phyloP scores from a whole-genome alignment of 345 rosid species.

The Euphorbia peplus region DNA sequence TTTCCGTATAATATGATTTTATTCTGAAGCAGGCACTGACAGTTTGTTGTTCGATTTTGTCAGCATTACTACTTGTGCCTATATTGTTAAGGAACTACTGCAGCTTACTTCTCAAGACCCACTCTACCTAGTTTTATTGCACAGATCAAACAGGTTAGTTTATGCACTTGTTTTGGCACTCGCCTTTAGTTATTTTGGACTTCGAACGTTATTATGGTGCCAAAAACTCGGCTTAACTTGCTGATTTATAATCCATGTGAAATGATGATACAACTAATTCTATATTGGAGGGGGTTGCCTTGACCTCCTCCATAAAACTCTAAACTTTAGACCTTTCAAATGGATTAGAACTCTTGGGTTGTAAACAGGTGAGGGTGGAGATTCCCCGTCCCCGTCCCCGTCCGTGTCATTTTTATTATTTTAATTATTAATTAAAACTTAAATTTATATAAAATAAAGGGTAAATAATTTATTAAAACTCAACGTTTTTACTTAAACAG shows the following conservation, averaged over 20 bases:
- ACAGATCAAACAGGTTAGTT: conserved; percentile 45
- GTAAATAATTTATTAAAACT: no score
- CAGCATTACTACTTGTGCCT: conserved; percentile 70
- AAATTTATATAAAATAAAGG: no score
- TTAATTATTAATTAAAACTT: no score
- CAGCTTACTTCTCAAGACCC: conserved; percentile 64
- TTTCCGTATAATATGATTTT: not conserved
- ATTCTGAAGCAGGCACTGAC: conserved; percentile 3
- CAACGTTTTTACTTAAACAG: no score
- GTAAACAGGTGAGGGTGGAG: no score
- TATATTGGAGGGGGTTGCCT: not conserved
- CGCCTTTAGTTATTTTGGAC: not conserved
- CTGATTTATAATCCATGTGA: not conserved
- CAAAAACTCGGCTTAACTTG: not conserved
- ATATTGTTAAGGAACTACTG: conserved; percentile 53
- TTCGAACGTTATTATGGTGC: not conserved
- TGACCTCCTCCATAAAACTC: not conserved
- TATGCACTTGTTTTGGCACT: not conserved
- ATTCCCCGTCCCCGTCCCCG: no score
- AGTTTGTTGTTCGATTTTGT: conserved; percentile 14
- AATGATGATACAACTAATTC: not conserved
- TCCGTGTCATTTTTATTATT: no score
- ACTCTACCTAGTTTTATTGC: conserved; percentile 58
- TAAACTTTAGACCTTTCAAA: not conserved
- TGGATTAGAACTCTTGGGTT: not conserved